Percentiles rank a stretch among this genome's conserved stretches.
Conservation (phyloP, 2,329 filamentous ascomycete species). For the Diaporthe destruens region DNA sequence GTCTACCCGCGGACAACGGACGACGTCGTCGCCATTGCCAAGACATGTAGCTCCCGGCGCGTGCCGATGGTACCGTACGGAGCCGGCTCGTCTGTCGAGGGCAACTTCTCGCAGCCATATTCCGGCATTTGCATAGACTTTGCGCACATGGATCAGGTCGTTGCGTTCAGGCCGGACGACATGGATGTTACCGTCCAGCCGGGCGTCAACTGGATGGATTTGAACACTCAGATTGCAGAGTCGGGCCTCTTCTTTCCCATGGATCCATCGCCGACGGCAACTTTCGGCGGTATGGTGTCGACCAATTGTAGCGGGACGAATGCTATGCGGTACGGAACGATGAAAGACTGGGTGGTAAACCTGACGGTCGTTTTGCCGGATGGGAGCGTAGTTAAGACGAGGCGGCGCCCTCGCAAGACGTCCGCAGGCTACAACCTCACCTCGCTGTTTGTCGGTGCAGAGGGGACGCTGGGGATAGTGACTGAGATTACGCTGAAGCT, state of each 20-base stretch:
- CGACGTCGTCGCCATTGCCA: constrained; percentile 73
- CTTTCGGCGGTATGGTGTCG: constrained; percentile 72
- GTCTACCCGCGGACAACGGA: constrained; percentile 74
- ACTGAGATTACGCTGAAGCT: constrained; percentile 79
- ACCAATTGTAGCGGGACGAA: constrained; percentile 76
- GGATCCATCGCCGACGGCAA: constrained; percentile 74
- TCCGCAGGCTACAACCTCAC: constrained; percentile 81
- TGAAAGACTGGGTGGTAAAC: constrained; percentile 82
- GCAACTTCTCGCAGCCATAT: constrained; percentile 75
- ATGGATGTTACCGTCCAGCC: constrained; percentile 81
- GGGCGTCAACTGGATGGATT: constrained; percentile 74
- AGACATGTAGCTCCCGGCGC: constrained; percentile 70
- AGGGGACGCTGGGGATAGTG: constrained; percentile 78
- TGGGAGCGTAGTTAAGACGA: constrained; percentile 77
- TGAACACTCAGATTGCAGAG: constrained; percentile 74
- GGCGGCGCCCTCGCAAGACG: constrained; percentile 74
- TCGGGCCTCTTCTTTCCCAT: constrained; percentile 77
- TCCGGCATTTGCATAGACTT: constrained; percentile 80
- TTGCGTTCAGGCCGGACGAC: constrained; percentile 74
- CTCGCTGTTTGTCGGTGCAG: constrained; percentile 76
- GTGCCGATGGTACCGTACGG: constrained; percentile 82
- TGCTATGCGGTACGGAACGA: constrained; percentile 76
- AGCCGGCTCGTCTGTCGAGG: constrained; percentile 79
- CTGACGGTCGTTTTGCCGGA: constrained; percentile 79
- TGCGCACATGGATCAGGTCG: constrained; percentile 73